phyloP scores from a whole-genome alignment of 257 asterid genomes.

The Solanum paucissectum region DNA sequence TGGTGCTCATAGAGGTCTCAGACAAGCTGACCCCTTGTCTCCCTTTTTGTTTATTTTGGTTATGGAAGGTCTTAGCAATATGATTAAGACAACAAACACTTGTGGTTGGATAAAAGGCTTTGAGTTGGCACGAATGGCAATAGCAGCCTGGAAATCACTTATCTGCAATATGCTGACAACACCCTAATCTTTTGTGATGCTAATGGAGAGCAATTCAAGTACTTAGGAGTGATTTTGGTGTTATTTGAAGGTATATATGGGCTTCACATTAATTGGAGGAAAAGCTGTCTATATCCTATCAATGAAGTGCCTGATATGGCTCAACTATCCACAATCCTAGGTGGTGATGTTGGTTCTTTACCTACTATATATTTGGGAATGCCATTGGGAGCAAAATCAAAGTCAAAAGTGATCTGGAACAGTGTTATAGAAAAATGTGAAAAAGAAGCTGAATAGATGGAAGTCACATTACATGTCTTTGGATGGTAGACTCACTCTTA shows the following conservation, averaged over 20 bases:
- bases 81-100: not conserved
- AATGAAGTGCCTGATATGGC: not conserved
- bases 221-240: not conserved
- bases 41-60: not conserved
- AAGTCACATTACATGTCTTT: not conserved
- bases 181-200: not conserved
- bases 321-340: not conserved
- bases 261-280: not conserved
- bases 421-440: not conserved
- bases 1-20: not conserved
- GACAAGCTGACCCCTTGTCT: not conserved
- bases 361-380: not conserved
- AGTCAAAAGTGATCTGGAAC: not conserved
- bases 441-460: not conserved
- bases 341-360: not conserved
- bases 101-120: not conserved
- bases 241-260: not conserved
- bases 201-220: not conserved
- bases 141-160: not conserved
- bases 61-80: not conserved
- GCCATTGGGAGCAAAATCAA: not conserved
- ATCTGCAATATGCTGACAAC: not conserved
- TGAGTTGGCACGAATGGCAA: not conserved
- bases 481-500: not conserved
- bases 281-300: not conserved